Base-by-base conservation (phyloP, 345 rosid genomes). In the Ceriops zippeliana region DNA sequence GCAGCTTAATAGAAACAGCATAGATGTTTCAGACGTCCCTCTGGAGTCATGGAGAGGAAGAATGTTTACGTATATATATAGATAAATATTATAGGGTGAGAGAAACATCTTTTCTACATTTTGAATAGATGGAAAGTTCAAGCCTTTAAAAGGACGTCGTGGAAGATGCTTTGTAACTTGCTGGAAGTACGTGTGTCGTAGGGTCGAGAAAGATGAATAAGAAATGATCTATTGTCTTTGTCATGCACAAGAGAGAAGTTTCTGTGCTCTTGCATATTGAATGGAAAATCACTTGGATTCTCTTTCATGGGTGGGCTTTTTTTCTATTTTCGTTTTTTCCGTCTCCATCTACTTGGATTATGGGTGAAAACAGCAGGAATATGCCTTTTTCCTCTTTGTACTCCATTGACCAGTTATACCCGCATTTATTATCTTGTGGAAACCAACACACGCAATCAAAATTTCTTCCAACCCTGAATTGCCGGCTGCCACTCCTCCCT, bases 101-200 rank as follows among this genome's bases (percentile, higher is more conserved):
- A 2, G 31, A 5, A 24, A 3, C 3, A 6, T 37, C n/a, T 52
- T 19, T 61, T 34, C 27, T 24, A 20, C 21, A 32, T 58, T 61
- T 61, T 22, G 30, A 70, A 37, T 7, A 65, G 47, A 52, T 17
- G 13, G 57, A 35, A 38, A 42, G 26, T 32, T 70, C 67, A 72
- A 51, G 38, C 24, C 46, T 73, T 76, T 47, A 49, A 34, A 34
- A 64, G 81, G 80, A 71, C 73, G 21, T 70, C 69, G 11, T 30
- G 28, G 70, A 63, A 67, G 65, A 2, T 70, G 75, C 67, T 30
- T 46, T 42, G 62, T 37, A 28, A 6, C 20, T 62, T 11, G 58
- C 66, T 35, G 32, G 17, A 49, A 10, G 28, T 58, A 60, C n/a
- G 5, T 59, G 7, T 11, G 68, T 46, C 76, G 71, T 16, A 21